Percentiles rank a stretch among this genome's conserved stretches.
Evolutionary conservation across 2,329 filamentous ascomycete species (phyloP).

Genomic region (Drechslerella coelobrocha): DNA sequence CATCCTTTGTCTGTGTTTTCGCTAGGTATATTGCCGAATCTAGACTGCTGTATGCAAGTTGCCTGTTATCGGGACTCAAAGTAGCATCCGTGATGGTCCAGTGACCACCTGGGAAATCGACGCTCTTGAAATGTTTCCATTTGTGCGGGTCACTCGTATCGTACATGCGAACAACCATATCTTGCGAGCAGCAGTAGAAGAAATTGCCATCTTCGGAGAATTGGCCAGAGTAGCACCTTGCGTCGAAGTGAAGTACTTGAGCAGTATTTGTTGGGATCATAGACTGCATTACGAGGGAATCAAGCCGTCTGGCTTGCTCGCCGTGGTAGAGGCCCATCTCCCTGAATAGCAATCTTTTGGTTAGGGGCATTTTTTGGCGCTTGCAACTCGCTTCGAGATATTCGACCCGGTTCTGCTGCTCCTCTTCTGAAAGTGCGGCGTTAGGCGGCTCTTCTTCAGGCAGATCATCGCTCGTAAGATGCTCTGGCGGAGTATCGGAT

Average conservation of each 20-base stretch:
- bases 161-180: conserved; percentile 95
- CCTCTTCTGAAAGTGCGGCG: background rate
- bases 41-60: conserved; percentile 90
- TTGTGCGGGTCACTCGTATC: conserved; percentile 94
- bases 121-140: conserved; percentile 95
- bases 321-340: conserved; percentile 75
- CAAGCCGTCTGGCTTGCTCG: conserved; percentile 64
- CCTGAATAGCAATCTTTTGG: conserved; percentile 72
- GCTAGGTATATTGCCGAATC: conserved; percentile 82
- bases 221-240: conserved; percentile 90
- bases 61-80: conserved; percentile 87
- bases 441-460: background rate
- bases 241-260: conserved; percentile 84
- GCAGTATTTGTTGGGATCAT: conserved; percentile 63
- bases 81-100: conserved; percentile 98
- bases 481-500: conserved; percentile 10
- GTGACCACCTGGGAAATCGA: conserved; percentile 80
- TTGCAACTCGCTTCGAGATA: conserved; percentile 61
- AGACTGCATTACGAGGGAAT: conserved; percentile 34
- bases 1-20: conserved; percentile 74
- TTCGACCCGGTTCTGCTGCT: conserved; percentile 58
- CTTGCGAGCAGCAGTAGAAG: conserved; percentile 89
- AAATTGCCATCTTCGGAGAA: conserved; percentile 98
- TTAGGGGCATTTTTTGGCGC: conserved; percentile 69
- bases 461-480: conserved; percentile 9